Evolutionary conservation across 345 rosid genomes (phyloP), one percentile per base, ranked within the genome.

Genomic region (Psidium guajava): DNA sequence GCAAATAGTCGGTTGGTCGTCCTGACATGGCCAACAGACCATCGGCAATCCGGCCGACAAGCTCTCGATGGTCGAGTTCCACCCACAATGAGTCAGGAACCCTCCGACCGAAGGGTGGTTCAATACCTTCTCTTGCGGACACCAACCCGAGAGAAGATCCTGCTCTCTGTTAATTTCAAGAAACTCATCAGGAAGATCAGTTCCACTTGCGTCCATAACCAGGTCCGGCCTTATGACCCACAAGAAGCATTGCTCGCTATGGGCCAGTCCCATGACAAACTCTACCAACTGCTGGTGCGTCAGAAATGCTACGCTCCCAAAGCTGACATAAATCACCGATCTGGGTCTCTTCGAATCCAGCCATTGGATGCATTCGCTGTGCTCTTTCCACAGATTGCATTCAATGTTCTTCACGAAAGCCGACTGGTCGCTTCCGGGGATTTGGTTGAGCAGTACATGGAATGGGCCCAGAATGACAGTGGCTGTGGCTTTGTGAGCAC

Each of bases 31-130:
- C 93, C 93, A 94, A 54, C 94, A 89, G 42, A 87, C 50, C 96
- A 93, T 89, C 1, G 93, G 94, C 80, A 92, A 90, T 20, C 95
- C 93, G 0, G 84, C 13, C 0, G 85, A 74, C 3, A 94, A 86
- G 21, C 94, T 92, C 83, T 92, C 95, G 1, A 91, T 7, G 11
- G 85, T 91, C 2, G 96, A 93, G 74, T 93, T 93, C 92, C 96
- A 92, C 6, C 96, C 94, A 16, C 86, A 85, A 21, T 92, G 93
- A 2, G 92, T 93, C 49, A 93, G 83, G 44, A 94, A 91, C 36
- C 89, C 93, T 47, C 92, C 93, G 1, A 91, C 9, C 0, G 92
- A 82, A 6, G 91, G 90, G 86, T 92, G 96, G 42, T 77, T 87
- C 27, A 93, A 87, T 21, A 93, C 94, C 83, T 90, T 82, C 73